These are phyloP conservation scores for Malassezia restricta DNA, from an alignment of 1,284 basidiomycete species.

Conservation along the genomic window DNA sequence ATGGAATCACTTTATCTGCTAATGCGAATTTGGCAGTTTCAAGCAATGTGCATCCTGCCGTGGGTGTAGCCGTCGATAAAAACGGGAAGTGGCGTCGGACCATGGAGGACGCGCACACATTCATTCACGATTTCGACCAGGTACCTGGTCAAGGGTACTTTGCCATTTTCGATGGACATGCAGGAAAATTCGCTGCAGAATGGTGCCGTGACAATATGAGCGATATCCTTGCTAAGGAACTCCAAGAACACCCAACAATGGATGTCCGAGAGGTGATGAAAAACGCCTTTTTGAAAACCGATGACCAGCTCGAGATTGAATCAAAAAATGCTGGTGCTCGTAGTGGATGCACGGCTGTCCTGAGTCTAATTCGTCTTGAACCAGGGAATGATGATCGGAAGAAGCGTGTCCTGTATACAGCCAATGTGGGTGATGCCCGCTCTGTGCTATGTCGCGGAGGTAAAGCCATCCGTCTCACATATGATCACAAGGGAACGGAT, in stretches of 20 bases:
- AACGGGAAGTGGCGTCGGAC: slow-evolving; percentile 73
- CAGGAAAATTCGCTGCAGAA: slow-evolving; percentile 94
- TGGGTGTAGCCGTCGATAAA: slow-evolving; percentile 76
- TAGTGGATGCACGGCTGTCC: slow-evolving; percentile 92
- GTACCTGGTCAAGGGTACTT: slow-evolving; percentile 92
- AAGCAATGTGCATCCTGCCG: slow-evolving; percentile 21
- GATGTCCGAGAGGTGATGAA: slow-evolving; percentile 81
- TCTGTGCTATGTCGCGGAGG: slow-evolving; percentile 75
- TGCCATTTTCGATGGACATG: slow-evolving; percentile 95
- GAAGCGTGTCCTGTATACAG: slow-evolving; percentile 75
- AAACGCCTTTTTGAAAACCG: slow-evolving; percentile 81
- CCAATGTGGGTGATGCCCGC: slow-evolving; percentile 88
- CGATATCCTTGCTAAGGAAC: slow-evolving; percentile 55
- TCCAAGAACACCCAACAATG: slow-evolving; percentile 49
- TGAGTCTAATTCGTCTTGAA: slow-evolving; percentile 91
- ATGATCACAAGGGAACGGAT: slow-evolving; percentile 97
- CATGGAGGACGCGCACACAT: slow-evolving; percentile 97
- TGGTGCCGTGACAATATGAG: slow-evolving; percentile 97
- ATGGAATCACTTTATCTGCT: too few relatives aligned
- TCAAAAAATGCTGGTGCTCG: slow-evolving; percentile 80
- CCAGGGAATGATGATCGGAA: slow-evolving; percentile 49
- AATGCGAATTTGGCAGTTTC: too few relatives aligned
- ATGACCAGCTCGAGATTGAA: slow-evolving; percentile 65
- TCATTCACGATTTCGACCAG: slow-evolving; percentile 81
- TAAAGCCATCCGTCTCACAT: slow-evolving; percentile 81